Evolutionary conservation across 208 protist genomes (phyloP).

Genomic region (Trypanosoma melophagium): DNA sequence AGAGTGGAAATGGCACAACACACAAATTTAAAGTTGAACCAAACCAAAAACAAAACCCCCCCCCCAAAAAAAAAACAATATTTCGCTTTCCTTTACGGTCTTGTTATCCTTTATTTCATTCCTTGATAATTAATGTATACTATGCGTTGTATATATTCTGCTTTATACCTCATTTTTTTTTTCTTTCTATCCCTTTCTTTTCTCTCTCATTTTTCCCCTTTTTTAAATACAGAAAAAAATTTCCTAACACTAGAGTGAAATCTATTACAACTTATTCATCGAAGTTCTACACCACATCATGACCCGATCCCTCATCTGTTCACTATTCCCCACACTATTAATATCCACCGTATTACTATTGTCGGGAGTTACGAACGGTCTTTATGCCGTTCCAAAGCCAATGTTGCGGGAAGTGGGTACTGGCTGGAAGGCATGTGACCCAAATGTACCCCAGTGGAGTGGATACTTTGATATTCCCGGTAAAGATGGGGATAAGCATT

Average conservation of each 20-base stretch:
- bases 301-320: neutral
- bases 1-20: no score
- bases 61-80: no score
- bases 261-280: neutral
- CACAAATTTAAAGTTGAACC: no score
- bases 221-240: neutral
- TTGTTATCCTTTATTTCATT: no score
- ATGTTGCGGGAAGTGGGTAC: constrained; percentile 11
- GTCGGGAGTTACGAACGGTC: neutral
- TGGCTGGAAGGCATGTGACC: constrained; percentile 48
- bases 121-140: no score
- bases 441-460: constrained; percentile 56
- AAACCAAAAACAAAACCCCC: no score
- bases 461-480: constrained; percentile 77
- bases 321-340: neutral
- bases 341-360: neutral
- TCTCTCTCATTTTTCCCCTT: constrained; percentile 7
- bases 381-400: neutral
- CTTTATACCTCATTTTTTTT: neutral
- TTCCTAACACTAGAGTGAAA: neutral
- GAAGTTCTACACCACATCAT: no score
- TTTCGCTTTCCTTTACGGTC: no score
- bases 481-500: constrained; percentile 41
- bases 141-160: no score
- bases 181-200: constrained; percentile 6